A percentile compares a stretch with the other conserved stretches of the same genome.
These are phyloP conservation scores for Crithidia fasciculata DNA, from an alignment of 208 protist genomes.

Conservation along the genomic window DNA sequence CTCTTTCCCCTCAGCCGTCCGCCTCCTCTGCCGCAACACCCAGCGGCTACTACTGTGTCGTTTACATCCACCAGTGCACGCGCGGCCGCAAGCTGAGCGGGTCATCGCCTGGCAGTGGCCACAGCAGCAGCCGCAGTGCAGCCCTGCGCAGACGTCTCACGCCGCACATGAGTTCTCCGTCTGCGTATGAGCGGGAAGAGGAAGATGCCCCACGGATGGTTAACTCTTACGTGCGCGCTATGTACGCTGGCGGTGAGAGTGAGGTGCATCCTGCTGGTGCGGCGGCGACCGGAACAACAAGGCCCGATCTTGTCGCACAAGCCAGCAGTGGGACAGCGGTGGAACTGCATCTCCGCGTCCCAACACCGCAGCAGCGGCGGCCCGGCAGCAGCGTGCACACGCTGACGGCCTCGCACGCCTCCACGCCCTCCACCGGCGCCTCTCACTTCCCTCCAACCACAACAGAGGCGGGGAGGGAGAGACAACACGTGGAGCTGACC, in stretches of 20 bases:
- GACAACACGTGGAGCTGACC: too few relatives aligned
- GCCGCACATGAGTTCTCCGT: neutral
- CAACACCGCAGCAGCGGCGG: neutral
- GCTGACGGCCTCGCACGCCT: neutral
- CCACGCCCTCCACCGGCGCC: neutral
- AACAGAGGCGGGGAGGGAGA: too few relatives aligned
- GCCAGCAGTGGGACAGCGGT: neutral
- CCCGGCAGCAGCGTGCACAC: neutral
- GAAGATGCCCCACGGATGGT: slow-evolving; percentile 14
- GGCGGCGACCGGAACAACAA: neutral
- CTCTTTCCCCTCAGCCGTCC: too few relatives aligned
- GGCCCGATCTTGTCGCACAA: too few relatives aligned
- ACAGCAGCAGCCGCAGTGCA: slow-evolving; percentile 1
- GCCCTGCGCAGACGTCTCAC: neutral
- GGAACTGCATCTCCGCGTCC: slow-evolving; percentile 19
- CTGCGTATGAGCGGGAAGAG: neutral
- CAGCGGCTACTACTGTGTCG: slow-evolving; percentile 21
- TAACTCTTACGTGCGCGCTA: slow-evolving; percentile 23
- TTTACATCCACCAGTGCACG: slow-evolving; percentile 26
- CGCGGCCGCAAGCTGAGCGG: neutral
- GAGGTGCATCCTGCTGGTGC: neutral
- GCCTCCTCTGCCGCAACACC: too few relatives aligned
- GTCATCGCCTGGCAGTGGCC: neutral
- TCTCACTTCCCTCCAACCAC: slow-evolving; percentile 1
- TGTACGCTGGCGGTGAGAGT: slow-evolving; percentile 19